Evolutionary conservation across 768 basidiomycete species (phyloP), one percentile per base, ranked within the genome.

Genomic region (Mycena albidolilacea): DNA sequence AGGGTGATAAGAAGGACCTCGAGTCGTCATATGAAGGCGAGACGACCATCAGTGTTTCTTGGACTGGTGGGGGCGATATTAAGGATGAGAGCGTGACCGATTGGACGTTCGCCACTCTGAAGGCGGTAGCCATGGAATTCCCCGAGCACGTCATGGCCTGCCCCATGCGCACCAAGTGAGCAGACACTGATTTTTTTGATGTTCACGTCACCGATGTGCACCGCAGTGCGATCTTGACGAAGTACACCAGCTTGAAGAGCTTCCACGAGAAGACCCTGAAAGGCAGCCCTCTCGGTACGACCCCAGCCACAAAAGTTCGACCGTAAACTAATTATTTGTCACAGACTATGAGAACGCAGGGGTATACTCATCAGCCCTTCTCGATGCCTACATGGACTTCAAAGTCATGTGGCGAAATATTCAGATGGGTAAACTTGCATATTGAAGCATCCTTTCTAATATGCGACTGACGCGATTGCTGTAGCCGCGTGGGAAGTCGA

Each of bases 381-480:
- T 70, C 39, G 69, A 70, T 41, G 69, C 69, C 10, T 70, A 70
- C 39, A 63, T 70, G 69, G 69, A 70, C 11, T 70, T 55, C 52
- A 70, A 70, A 62, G 23, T 48, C 23, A 70, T 70, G 59, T 64
- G 69, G 61, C 69, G 52, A 12, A 58, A 50, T 10, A 63, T 70
- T 19, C 61, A 43, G 30, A 50, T 41, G 30, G 59, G 69, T 64
- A 63, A 10, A 43, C 15, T n/a, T 15, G 17, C 23, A 15, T 14
- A 39, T 21, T 43, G 50, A 66, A 38, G 37, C 19, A 52, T 50
- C 9, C 8, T 21, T 57, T 64, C 64, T n/a, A 23, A 21, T 54
- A 3, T 5, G 38, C 46, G 15, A 39, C 64, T 64, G 30, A 64
- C 21, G n/a, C 52, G 21, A 54, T 64, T 19, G 9, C 4, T 8